Evolutionary conservation across 345 rosid genomes (phyloP), one percentile per base, ranked within the genome.

Genomic region (Populus pruinosa): DNA sequence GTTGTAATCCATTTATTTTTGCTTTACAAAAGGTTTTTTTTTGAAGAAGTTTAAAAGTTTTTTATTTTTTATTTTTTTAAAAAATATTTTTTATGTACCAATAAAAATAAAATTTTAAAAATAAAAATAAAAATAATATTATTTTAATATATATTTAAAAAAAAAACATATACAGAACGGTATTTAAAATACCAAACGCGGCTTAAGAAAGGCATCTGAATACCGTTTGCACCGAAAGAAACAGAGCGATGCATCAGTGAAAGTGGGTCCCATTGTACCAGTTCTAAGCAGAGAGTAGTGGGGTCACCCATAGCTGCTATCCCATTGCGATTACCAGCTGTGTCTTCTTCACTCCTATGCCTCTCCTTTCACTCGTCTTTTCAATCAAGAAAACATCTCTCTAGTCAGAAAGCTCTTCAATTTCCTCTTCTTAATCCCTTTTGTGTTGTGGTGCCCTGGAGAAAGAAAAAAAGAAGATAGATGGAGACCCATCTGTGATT

Each of bases 281-380:
- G 21, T 67, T 71, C 25, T 59, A 23, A 53, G 72, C 20, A 8
- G 43, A 25, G 38, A 75, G 25, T 53, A 53, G 81, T 74, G 76
- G 87, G 85, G 80, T 39, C 65, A 43, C 70, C 53, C 70, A 55
- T 53, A 55, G 62, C 59, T 39, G 68, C 62, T 70, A 67, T 25
- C 53, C 79, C 82, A 78, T 82, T 80, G 1, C 79, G 80, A 81
- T 82, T 80, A 9, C 79, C 78, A 74, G 55, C 49, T 67, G 17
- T n/a, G 21, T 11, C 77, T 11, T 53, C 64, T 27, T 31, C 63
- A 31, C 72, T n/a, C 29, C 14, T n/a, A 2, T 59, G 1, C 29
- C 14, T 59, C 63, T 59, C 63, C 63, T 59, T n/a, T 9, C 78
- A 77, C 35, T 69, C 47, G 72, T 8, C 68, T 67, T 23, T 8